A percentile compares a stretch with the other conserved stretches of the same genome.
These are phyloP conservation scores for Trifolium repens DNA, from an alignment of 306 rosid genomes.

Conservation along the genomic window DNA sequence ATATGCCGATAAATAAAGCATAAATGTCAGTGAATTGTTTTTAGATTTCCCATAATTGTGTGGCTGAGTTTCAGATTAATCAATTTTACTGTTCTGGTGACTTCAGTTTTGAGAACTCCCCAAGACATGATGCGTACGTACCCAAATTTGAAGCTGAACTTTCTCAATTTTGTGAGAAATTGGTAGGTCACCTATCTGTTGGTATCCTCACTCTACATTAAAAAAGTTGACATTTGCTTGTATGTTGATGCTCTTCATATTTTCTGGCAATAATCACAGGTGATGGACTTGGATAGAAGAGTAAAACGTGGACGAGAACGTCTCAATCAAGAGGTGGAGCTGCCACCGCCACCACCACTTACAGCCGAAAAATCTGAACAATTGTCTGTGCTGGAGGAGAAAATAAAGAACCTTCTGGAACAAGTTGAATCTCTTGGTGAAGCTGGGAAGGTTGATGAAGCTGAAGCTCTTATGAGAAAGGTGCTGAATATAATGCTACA, in stretches of 20 bases:
- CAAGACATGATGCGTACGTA: conserved; percentile 81
- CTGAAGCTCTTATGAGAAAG: conserved; percentile 99
- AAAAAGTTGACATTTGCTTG: conserved; percentile 21
- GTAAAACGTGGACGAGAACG: conserved; percentile 97
- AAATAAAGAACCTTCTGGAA: conserved; percentile 94
- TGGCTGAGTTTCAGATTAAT: conserved; percentile 30
- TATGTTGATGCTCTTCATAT: conserved; percentile 14
- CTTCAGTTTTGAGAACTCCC: conserved; percentile 89
- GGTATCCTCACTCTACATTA: neutral
- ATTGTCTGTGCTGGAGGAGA: conserved; percentile 86
- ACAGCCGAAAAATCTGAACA: conserved; percentile 89
- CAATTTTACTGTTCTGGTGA: conserved; percentile 27
- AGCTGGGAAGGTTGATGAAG: conserved; percentile 99
- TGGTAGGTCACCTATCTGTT: conserved; percentile 58
- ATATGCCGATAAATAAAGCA: conserved; percentile 6
- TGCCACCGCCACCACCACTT: conserved; percentile 77
- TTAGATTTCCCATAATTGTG: conserved; percentile 15
- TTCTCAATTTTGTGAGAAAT: conserved; percentile 89
- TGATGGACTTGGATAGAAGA: conserved; percentile 97
- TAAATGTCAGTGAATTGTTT: conserved; percentile 9
- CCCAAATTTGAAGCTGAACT: conserved; percentile 96
- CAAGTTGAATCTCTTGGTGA: conserved; percentile 98
- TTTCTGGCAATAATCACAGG: conserved; percentile 55
- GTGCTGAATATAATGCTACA: conserved; percentile 49
- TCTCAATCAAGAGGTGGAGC: conserved; percentile 98